Percentiles rank a stretch among this genome's conserved stretches.
phyloP scores from a whole-genome alignment of 176 grass and related monocot species.

The Raddia distichophylla region DNA sequence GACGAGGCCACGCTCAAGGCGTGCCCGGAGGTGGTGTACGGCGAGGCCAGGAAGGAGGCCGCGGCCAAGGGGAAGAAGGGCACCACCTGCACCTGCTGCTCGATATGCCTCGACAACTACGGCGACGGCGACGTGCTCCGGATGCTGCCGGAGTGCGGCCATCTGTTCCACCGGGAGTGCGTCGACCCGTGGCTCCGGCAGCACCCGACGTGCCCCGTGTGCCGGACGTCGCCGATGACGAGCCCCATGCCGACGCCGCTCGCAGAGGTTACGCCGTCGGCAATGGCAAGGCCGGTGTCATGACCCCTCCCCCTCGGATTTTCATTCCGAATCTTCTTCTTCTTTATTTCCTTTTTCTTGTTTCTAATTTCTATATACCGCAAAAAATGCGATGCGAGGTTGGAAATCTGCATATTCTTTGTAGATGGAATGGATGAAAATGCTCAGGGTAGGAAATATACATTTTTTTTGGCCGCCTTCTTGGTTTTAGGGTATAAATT shows the following conservation, averaged over 20 bases:
- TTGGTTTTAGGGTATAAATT: conserved; percentile 53
- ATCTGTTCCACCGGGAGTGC: conserved; percentile 83
- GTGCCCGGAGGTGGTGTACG: conserved; percentile 80
- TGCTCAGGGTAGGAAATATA: conserved; percentile 33
- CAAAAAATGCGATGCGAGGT: neutral
- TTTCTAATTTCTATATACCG: neutral
- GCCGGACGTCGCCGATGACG: conserved; percentile 80
- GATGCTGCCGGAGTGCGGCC: conserved; percentile 79
- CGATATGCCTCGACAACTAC: conserved; percentile 85
- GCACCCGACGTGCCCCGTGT: conserved; percentile 85
- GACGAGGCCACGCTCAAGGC: conserved; percentile 77
- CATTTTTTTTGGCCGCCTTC: neutral
- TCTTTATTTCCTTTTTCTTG: neutral
- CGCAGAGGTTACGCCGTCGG: conserved; percentile 61
- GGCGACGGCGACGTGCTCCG: conserved; percentile 76
- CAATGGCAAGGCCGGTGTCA: conserved; percentile 36
- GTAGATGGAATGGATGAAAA: neutral
- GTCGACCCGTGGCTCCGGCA: conserved; percentile 85
- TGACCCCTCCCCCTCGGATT: conserved; percentile 13
- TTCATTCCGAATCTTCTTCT: conserved; percentile 31
- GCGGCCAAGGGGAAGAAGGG: conserved; percentile 41
- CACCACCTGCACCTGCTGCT: conserved; percentile 74
- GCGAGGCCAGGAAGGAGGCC: conserved; percentile 47
- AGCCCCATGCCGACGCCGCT: conserved; percentile 85
- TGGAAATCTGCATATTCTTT: neutral